phyloP scores from a whole-genome alignment of 2,329 filamentous ascomycete species.

The Rugonectria rugulosa region DNA sequence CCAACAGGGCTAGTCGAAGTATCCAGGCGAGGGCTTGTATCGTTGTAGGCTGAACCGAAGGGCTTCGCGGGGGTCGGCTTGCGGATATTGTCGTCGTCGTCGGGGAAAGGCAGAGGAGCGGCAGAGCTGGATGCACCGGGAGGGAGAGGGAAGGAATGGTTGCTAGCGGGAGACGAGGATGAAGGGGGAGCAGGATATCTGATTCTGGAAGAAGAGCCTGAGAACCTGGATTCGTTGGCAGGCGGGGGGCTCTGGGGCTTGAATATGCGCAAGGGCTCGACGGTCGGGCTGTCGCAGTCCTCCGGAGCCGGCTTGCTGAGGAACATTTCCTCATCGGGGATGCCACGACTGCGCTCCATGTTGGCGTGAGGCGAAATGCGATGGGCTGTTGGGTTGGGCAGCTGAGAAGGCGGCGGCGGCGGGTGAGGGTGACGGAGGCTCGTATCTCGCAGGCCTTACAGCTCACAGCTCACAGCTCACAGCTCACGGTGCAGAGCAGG shows the following conservation, averaged over 20 bases:
- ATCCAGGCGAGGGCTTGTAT: conserved; percentile 62
- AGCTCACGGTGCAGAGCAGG: conserved; percentile 1
- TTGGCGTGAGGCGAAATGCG: conserved; percentile 31
- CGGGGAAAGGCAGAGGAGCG: conserved; percentile 73
- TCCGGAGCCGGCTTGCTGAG: conserved; percentile 65
- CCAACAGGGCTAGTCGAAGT: conserved; percentile 62
- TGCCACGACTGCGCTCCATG: conserved; percentile 66
- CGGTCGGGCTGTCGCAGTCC: conserved; percentile 74
- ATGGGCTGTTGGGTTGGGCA: conserved; percentile 1
- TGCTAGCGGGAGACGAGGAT: conserved; percentile 50
- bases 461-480: conserved; percentile 1
- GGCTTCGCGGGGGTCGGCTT: conserved; percentile 55
- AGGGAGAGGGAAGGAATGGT: conserved; percentile 69
- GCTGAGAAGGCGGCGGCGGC: background rate
- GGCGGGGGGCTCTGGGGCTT: conserved; percentile 76
- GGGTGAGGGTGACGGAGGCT: conserved; percentile 7
- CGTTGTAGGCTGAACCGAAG: conserved; percentile 56
- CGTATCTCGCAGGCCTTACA: conserved; percentile 1
- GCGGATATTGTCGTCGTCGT: conserved; percentile 68
- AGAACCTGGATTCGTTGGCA: conserved; percentile 48
- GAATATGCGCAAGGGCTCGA: conserved; percentile 85
- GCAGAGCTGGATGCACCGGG: conserved; percentile 76
- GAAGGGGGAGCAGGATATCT: conserved; percentile 60
- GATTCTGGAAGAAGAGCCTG: conserved; percentile 52
- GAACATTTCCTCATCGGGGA: conserved; percentile 85